Base-by-base conservation (phyloP, 1,139 yeast genomes). In the Yamadazyma mexicana region DNA sequence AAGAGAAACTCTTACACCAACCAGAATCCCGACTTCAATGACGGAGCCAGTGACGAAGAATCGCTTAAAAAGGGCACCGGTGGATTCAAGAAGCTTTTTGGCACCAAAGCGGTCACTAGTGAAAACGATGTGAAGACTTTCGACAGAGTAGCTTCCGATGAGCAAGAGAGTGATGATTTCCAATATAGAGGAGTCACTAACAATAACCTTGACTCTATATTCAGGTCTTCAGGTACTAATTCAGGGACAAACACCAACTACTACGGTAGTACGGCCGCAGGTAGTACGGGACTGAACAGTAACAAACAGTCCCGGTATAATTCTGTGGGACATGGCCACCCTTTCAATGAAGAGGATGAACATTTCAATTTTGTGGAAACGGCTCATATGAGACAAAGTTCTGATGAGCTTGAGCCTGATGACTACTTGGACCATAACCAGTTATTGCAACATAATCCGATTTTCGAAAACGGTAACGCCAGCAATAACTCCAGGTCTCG, bases 141-240 rank as follows among this genome's bases (percentile, higher is more conserved):
- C 26, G 47, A 40, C 2, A 47, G 59, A 35, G 31, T 45, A n/a
- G 41, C 43, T 16, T 32, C 47, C 17, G 35, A 35, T 16, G 42
- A 46, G 6, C 44, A 44, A 16, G 56, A 50, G 27, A 52, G 50
- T 14, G 64, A 60, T 28, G 77, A 67, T 42, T 72, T 65, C 43
- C 67, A 59, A 38, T 72, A 72, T 52, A 60, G 77, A 34, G 77
- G 77, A 9, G 75, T 71, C n/a, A 61, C 75, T 37, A 70, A 69
- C 47, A 71, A 69, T 48, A 72, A 72, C 45, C 57, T 71, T 25
- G 76, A 70, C 42, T 62, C 73, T 1, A 61, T 72, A 5, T 72
- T 70, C 55, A 56, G 61, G 38, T 44, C 63, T 4, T 52, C 61
- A 3, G 58, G 54, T 9, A 48, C 55, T 11, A 57, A 55, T 34